A percentile compares a stretch with the other conserved stretches of the same genome.
These are phyloP conservation scores for Chaetoscypha palmicola DNA, from an alignment of 2,329 filamentous ascomycete species.

Conservation along the genomic window DNA sequence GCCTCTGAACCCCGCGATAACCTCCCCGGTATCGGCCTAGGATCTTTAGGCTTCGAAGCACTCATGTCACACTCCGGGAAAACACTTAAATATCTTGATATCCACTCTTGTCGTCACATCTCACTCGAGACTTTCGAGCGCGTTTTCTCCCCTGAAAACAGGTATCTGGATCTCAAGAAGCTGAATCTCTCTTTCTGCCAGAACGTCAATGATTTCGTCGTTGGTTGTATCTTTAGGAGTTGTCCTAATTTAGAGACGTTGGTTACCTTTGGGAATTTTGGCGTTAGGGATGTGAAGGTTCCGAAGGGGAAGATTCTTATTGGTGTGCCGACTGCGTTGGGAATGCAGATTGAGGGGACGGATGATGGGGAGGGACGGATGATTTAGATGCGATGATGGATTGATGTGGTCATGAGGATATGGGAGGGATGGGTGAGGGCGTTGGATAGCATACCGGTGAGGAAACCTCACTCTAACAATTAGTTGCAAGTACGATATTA, in stretches of 20 bases:
- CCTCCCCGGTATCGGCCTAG: constrained; percentile 62
- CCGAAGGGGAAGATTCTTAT: constrained; percentile 50
- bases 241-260: constrained; percentile 55
- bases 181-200: constrained; percentile 75
- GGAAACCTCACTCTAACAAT: no score
- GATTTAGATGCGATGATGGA: no score
- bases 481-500: no score
- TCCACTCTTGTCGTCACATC: constrained; percentile 83
- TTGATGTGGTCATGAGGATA: no score
- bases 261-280: constrained; percentile 61
- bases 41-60: constrained; percentile 66
- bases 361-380: constrained; percentile 25
- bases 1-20: constrained; percentile 60
- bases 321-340: constrained; percentile 51
- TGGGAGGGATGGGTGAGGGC: no score
- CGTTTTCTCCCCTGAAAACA: constrained; percentile 55
- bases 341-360: constrained; percentile 52
- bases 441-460: no score
- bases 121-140: constrained; percentile 62
- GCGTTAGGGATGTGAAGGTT: constrained; percentile 46
- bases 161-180: constrained; percentile 61
- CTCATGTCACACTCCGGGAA: constrained; percentile 78
- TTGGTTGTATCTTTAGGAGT: constrained; percentile 55
- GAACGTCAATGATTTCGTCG: constrained; percentile 56
- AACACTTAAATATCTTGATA: constrained; percentile 59